Evolutionary conservation across 148 eudicot species (phyloP).

Genomic region (Salicornia ramosissima): DNA sequence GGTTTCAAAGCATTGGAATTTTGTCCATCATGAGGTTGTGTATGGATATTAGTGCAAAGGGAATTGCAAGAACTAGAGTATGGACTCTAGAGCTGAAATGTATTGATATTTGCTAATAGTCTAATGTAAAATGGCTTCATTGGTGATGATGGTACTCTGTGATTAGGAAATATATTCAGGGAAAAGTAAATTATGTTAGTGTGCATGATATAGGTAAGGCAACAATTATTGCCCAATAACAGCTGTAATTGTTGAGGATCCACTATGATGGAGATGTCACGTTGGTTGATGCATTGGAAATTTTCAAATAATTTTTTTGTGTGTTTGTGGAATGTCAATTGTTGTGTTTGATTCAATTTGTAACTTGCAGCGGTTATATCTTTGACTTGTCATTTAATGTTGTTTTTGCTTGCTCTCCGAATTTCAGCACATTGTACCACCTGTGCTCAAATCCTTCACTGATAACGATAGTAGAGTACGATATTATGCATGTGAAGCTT

Average conservation of each 20-base stretch:
- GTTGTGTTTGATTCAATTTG: background rate
- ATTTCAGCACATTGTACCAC: slow-evolving; percentile 90
- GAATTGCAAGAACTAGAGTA: too few relatives aligned
- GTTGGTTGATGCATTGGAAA: background rate
- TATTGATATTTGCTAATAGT: too few relatives aligned
- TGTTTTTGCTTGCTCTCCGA: slow-evolving; percentile 12
- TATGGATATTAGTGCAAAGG: too few relatives aligned
- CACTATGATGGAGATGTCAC: background rate
- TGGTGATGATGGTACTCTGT: too few relatives aligned
- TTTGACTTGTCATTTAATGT: slow-evolving; percentile 4
- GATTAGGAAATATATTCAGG: too few relatives aligned
- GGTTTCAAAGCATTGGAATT: too few relatives aligned
- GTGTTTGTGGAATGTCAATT: background rate
- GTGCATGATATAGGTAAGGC: too few relatives aligned
- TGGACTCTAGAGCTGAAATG: too few relatives aligned
- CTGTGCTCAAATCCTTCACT: slow-evolving; percentile 77
- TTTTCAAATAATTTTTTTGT: background rate
- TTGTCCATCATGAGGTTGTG: too few relatives aligned
- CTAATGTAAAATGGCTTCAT: too few relatives aligned
- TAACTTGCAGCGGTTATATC: background rate
- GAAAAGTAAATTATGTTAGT: too few relatives aligned
- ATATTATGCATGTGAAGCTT: slow-evolving; percentile 97
- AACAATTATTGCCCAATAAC: background rate
- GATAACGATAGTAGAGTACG: slow-evolving; percentile 99
- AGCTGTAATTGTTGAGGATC: background rate